Conservation (phyloP, 2,329 filamentous ascomycete genomes). For the Gaeumannomyces tritici region DNA sequence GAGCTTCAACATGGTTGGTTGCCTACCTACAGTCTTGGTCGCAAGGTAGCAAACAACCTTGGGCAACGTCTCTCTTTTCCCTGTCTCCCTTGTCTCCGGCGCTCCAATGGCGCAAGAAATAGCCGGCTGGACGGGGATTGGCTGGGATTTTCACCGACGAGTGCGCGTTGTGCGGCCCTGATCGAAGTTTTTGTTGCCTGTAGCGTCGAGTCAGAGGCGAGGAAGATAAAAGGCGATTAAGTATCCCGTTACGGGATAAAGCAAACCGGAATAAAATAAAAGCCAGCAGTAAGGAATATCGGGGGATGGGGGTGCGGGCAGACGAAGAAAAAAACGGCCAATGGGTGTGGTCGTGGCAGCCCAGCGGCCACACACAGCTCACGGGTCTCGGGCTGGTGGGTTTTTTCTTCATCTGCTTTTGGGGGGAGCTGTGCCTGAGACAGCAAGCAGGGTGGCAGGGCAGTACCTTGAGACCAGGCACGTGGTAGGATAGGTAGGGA, state of each 20-base stretch:
- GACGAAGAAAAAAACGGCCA: neutral
- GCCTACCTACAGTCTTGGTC: neutral
- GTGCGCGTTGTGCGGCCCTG: neutral
- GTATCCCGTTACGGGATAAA: neutral
- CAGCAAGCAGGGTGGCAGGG: neutral
- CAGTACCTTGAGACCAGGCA: too few relatives aligned
- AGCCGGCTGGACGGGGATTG: neutral
- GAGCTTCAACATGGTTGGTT: neutral
- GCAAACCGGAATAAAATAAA: neutral
- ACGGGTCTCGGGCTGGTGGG: neutral
- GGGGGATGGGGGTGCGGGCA: too few relatives aligned
- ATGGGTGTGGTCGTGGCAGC: slow-evolving; percentile 5
- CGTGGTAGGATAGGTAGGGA: too few relatives aligned
- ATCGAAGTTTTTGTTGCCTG: neutral
- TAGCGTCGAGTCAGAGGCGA: neutral
- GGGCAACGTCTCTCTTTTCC: neutral
- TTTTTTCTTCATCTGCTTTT: too few relatives aligned
- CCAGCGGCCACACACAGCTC: slow-evolving; percentile 2
- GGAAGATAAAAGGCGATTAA: neutral
- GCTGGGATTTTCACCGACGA: neutral
- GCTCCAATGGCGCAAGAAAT: neutral
- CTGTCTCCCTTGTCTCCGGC: neutral
- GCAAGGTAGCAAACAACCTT: neutral
- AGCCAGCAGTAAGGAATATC: neutral
- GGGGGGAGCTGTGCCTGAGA: neutral